Percentiles rank a stretch among this genome's conserved stretches.
These are phyloP conservation scores for Tarenaya hassleriana DNA, from an alignment of 345 rosid genomes.

Conservation along the genomic window DNA sequence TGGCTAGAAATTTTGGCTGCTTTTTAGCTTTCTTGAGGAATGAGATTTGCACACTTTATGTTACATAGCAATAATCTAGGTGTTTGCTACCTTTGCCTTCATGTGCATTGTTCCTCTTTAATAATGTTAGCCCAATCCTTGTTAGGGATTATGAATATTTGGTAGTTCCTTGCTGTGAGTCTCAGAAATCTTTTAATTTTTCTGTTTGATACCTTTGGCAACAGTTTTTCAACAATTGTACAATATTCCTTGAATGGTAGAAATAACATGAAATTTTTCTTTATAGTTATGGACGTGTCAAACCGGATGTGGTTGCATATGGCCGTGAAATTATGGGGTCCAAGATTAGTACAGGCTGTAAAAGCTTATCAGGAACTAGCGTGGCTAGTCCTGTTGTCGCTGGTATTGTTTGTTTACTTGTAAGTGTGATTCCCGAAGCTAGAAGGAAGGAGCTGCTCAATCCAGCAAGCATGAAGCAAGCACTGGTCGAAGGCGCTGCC, in stretches of 20 bases:
- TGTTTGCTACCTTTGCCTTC: too few species aligned
- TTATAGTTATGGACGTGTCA: constrained; percentile 85
- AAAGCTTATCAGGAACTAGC: constrained; percentile 96
- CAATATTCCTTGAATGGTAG: too few species aligned
- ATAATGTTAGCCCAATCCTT: too few species aligned
- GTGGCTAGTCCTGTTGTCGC: constrained; percentile 99
- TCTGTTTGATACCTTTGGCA: too few species aligned
- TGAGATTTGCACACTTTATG: too few species aligned
- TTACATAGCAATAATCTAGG: too few species aligned
- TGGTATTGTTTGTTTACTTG: constrained; percentile 93
- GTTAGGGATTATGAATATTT: neutral
- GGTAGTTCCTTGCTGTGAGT: too few species aligned
- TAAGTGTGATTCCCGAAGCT: constrained; percentile 73
- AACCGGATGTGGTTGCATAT: constrained; percentile 96
- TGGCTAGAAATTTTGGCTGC: too few species aligned
- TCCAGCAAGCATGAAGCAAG: constrained; percentile 99
- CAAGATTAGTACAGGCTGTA: constrained; percentile 93
- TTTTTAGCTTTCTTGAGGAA: too few species aligned
- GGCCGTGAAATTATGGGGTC: constrained; percentile 96
- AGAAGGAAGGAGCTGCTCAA: constrained; percentile 62
- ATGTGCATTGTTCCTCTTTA: too few species aligned
- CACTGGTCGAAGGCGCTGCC: constrained; percentile 97
- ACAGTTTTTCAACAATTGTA: too few species aligned
- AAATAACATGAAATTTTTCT: neutral
- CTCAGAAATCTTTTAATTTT: too few species aligned